These are phyloP conservation scores for Aspergillus arachidicola DNA, from an alignment of 2,329 filamentous ascomycete genomes.

Conservation along the genomic window DNA sequence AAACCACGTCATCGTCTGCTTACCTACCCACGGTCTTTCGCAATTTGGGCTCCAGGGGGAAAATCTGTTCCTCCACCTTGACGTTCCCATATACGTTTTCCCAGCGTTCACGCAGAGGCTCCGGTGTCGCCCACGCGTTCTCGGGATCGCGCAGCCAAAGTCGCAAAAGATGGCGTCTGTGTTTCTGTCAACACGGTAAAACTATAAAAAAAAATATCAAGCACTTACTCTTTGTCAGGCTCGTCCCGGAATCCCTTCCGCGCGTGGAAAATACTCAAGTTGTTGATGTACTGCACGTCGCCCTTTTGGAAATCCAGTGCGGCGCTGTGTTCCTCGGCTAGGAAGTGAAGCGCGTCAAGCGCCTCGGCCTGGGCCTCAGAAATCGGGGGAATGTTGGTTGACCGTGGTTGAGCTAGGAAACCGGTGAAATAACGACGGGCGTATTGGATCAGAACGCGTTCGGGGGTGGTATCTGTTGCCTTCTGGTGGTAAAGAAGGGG, in stretches of 20 bases:
- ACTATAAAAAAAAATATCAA: no score
- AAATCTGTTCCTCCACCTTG: slow-evolving; percentile 42
- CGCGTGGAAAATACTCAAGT: slow-evolving; percentile 55
- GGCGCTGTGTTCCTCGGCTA: slow-evolving; percentile 48
- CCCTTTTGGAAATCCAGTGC: slow-evolving; percentile 51
- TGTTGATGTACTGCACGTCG: slow-evolving; percentile 57
- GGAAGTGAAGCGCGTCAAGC: slow-evolving; percentile 54
- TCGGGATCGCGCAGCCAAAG: slow-evolving; percentile 54
- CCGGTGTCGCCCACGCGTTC: slow-evolving; percentile 49
- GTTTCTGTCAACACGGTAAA: no score
- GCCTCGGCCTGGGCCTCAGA: slow-evolving; percentile 57
- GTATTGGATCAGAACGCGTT: slow-evolving; percentile 63
- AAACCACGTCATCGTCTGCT: background rate
- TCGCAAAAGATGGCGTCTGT: slow-evolving; percentile 48
- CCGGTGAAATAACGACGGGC: slow-evolving; percentile 61
- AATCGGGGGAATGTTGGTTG: slow-evolving; percentile 49
- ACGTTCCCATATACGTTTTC: slow-evolving; percentile 46
- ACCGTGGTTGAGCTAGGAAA: slow-evolving; percentile 47
- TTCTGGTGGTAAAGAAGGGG: slow-evolving; percentile 55
- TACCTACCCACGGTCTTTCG: background rate
- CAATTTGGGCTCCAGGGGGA: slow-evolving; percentile 42
- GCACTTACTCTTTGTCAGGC: slow-evolving; percentile 40
- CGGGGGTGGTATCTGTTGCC: slow-evolving; percentile 47
- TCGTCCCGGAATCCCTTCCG: slow-evolving; percentile 50
- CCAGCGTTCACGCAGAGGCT: slow-evolving; percentile 41